phyloP scores from a whole-genome alignment of 495 filamentous ascomycete genomes.

The Hyphodiscus hymeniophilus region DNA sequence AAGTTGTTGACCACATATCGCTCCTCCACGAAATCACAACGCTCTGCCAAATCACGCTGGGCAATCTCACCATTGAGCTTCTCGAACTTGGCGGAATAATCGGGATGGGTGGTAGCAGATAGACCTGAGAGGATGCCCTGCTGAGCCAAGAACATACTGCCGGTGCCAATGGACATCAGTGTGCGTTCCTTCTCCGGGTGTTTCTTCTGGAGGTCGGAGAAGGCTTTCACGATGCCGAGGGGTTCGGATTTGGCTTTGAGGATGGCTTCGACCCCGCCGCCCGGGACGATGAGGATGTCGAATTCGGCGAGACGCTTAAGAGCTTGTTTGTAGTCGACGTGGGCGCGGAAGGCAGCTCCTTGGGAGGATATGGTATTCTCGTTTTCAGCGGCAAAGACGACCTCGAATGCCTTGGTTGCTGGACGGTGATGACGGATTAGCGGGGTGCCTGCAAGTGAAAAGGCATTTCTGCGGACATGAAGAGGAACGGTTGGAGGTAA shows the following conservation, averaged over 20 bases:
- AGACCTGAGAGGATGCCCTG: constrained; percentile 64
- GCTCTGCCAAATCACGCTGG: constrained; percentile 44
- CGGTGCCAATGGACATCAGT: constrained; percentile 69
- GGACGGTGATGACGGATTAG: not conserved
- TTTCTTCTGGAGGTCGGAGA: constrained; percentile 53
- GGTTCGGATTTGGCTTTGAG: constrained; percentile 54
- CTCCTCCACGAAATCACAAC: constrained; percentile 67
- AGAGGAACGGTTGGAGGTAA: not conserved
- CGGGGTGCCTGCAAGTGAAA: not conserved
- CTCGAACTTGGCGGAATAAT: constrained; percentile 55
- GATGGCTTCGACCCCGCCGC: constrained; percentile 45
- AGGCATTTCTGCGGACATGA: not conserved
- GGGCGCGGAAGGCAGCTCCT: constrained; percentile 67
- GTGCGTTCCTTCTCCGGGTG: constrained; percentile 64
- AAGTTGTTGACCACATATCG: constrained; percentile 76
- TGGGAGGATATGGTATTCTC: constrained; percentile 54
- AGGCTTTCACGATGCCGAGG: constrained; percentile 54
- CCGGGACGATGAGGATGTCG: constrained; percentile 63
- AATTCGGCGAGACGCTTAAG: constrained; percentile 55
- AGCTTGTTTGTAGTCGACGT: constrained; percentile 60
- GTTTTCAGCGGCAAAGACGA: constrained; percentile 53
- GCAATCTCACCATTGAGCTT: constrained; percentile 59
- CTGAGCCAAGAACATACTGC: constrained; percentile 61
- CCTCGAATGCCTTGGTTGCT: constrained; percentile 55
- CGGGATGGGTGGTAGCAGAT: constrained; percentile 62